Percentiles rank a stretch among this genome's conserved stretches.
Evolutionary conservation across 2,329 filamentous ascomycete genomes (phyloP).

Genomic region (Ophiocordyceps camponoti-floridani): DNA sequence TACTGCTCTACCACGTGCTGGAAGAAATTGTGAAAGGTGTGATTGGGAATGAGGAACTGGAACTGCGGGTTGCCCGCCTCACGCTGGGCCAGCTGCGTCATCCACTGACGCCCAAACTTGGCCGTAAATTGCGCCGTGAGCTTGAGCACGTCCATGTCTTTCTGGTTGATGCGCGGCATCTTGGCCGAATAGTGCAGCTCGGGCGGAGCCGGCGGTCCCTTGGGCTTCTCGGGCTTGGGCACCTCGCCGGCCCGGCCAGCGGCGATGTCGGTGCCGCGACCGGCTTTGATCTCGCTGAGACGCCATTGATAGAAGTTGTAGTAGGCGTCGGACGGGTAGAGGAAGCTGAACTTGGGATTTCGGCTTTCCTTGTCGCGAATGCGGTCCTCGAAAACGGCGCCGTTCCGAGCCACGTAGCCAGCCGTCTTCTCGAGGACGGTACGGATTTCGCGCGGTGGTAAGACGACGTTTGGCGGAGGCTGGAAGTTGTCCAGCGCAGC

Average conservation of each 20-base stretch:
- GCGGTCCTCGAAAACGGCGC: constrained; percentile 57
- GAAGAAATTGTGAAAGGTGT: constrained; percentile 94
- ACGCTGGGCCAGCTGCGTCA: constrained; percentile 75
- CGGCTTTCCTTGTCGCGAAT: constrained; percentile 69
- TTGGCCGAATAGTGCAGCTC: constrained; percentile 88
- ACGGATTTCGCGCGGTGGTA: constrained; percentile 81
- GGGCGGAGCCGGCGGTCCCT: constrained; percentile 68
- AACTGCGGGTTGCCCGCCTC: constrained; percentile 89
- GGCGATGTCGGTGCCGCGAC: constrained; percentile 61
- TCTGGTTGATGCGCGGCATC: constrained; percentile 93
- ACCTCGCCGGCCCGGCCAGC: constrained; percentile 56
- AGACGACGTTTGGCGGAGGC: constrained; percentile 64
- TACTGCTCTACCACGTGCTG: constrained; percentile 88
- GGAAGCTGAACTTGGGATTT: constrained; percentile 84
- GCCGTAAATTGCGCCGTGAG: constrained; percentile 84
- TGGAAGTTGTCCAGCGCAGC: constrained; percentile 49
- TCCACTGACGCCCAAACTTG: constrained; percentile 80
- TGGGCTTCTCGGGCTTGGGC: constrained; percentile 41
- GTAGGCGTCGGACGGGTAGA: constrained; percentile 67
- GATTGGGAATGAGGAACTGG: constrained; percentile 86
- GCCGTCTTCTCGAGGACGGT: constrained; percentile 82
- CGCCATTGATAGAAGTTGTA: constrained; percentile 83
- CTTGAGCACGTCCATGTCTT: constrained; percentile 60
- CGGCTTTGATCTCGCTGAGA: constrained; percentile 66
- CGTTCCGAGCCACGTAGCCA: constrained; percentile 64